Evolutionary conservation across 805 yeast genomes (phyloP).

Genomic region (Kodamaea sagamina): DNA sequence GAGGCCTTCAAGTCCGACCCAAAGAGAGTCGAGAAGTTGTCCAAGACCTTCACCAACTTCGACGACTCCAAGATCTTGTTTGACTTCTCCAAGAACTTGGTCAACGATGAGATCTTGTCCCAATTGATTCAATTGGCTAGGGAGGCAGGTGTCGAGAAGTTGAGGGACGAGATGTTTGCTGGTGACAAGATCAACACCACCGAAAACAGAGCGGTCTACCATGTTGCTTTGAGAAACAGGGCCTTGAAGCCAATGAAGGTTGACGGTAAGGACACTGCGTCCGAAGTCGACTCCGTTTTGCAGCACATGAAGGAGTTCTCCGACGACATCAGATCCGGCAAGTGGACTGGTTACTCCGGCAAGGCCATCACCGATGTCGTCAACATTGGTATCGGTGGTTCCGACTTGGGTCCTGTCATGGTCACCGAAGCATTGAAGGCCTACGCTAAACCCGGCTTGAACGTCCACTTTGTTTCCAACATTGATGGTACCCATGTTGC

Average conservation of each 20-base stretch:
- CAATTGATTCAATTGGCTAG: slow-evolving; percentile 77
- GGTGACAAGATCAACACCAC: slow-evolving; percentile 96
- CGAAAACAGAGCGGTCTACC: slow-evolving; percentile 96
- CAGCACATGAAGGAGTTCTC: slow-evolving; percentile 97
- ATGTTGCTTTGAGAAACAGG: slow-evolving; percentile 94
- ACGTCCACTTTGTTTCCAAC: slow-evolving; percentile 93
- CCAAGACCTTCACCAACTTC: slow-evolving; percentile 76
- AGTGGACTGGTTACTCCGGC: slow-evolving; percentile 97
- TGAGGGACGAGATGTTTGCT: slow-evolving; percentile 87
- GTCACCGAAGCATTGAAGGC: slow-evolving; percentile 97
- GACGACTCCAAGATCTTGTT: slow-evolving; percentile 89
- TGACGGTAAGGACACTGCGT: slow-evolving; percentile 86
- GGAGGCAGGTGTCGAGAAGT: slow-evolving; percentile 82
- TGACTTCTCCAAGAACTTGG: slow-evolving; percentile 93
- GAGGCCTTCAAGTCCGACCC: slow-evolving; percentile 78
- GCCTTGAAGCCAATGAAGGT: slow-evolving; percentile 80
- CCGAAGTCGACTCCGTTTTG: slow-evolving; percentile 88
- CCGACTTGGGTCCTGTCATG: slow-evolving; percentile 99
- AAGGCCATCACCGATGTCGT: slow-evolving; percentile 90
- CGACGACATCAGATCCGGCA: slow-evolving; percentile 85
- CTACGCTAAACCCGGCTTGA: slow-evolving; percentile 71
- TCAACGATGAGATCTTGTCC: slow-evolving; percentile 77
- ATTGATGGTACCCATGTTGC: slow-evolving; percentile 98
- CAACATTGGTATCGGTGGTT: slow-evolving; percentile 98
- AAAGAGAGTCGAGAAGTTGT: slow-evolving; percentile 70